Evolutionary conservation across 768 basidiomycete species (phyloP).

Genomic region (Lactifluus pinguis): DNA sequence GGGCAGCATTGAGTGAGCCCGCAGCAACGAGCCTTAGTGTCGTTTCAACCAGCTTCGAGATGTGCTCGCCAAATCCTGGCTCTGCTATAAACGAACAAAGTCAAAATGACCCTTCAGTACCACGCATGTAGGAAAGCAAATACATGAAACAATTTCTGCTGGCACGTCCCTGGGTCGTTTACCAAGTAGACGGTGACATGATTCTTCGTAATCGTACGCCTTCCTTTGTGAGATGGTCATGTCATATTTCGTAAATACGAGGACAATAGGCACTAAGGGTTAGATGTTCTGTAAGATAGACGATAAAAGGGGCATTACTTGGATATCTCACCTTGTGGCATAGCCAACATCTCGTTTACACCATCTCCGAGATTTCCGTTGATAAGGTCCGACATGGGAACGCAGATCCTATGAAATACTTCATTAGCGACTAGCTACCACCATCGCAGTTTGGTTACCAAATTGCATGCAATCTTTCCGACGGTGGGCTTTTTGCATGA

Average conservation of each 20-base stretch:
- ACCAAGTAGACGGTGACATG: not conserved
- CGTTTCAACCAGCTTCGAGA: not conserved
- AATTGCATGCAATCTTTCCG: not conserved
- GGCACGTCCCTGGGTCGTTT: not conserved
- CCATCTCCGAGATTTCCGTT: not conserved
- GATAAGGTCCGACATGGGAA: not conserved
- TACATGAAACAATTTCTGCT: constrained; percentile 4
- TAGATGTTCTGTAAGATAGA: too few relatives aligned
- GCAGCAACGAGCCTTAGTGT: not conserved
- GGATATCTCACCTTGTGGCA: not conserved
- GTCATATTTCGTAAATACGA: constrained; percentile 9
- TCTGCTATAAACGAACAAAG: not conserved
- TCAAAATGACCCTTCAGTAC: not conserved
- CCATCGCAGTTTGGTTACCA: not conserved
- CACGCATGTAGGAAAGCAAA: not conserved
- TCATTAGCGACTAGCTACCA: not conserved
- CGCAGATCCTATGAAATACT: not conserved
- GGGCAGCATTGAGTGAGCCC: not conserved
- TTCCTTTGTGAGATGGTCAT: not conserved
- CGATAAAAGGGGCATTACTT: not conserved
- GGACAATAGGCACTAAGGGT: not conserved
- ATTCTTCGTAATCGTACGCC: not conserved
- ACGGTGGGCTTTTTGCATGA: not conserved
- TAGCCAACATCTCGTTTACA: not conserved
- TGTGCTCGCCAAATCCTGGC: not conserved